Evolutionary conservation across 176 grass and related monocot genomes (phyloP), one percentile per base, ranked within the genome.

Genomic region (Cenchrus fungigraminus): DNA sequence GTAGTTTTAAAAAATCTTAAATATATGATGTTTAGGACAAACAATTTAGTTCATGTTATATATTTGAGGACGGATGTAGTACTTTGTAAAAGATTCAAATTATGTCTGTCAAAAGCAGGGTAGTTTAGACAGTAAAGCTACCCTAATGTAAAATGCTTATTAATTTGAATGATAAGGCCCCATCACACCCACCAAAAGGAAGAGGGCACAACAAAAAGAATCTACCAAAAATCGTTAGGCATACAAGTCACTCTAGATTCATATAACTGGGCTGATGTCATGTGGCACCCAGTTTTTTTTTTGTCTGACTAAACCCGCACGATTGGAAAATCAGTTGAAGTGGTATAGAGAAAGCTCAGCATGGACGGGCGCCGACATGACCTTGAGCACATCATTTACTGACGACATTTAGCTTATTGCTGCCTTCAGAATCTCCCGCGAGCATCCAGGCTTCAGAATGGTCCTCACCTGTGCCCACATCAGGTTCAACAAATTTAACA

Each of bases 381-480:
- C 73, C 12, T 59, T 77, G 40, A 83, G 79, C 63, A 87, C 86
- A 31, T 87, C 29, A 19, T 82, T 87, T 68, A 77, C 54, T 25
- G 86, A 83, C 0, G 55, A 64, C 10, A 87, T 82, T 0, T 79
- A 87, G 86, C 79, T 83, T 77, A 89, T 62, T 37, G 87, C 83
- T 11, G 63, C 87, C 70, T 79, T 89, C 43, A 89, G 71, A 67
- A 85, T 75, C 63, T 89, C 77, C 53, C 63, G 29, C 6, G 87
- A 89, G 71, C 82, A 89, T 61, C 77, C 87, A 62, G 82, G 87
- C 63, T 81, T 89, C 77, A 89, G 7, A 59, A 85, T 76, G 43
- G 20, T 85, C 63, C 45, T 89, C 83, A 89, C 61, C 87, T 85
- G 87, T 47, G 20, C 34, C 34, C 34, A 76, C 10, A 70, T 14